Percentiles rank a stretch among this genome's conserved stretches.
These are phyloP conservation scores for Austroboletus niveus DNA, from an alignment of 1,284 basidiomycete genomes.

Conservation along the genomic window DNA sequence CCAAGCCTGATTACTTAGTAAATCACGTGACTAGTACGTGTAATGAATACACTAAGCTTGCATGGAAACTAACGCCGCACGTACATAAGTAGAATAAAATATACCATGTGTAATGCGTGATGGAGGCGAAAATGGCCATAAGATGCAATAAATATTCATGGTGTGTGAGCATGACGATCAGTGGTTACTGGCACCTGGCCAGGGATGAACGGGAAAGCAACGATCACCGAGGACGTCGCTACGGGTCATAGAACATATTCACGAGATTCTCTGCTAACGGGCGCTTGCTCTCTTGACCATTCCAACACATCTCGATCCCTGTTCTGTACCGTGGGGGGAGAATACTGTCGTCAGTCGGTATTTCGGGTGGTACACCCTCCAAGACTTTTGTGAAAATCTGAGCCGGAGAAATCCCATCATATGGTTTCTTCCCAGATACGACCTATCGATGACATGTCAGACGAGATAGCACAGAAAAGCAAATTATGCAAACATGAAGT, in stretches of 20 bases:
- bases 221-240: too few relatives aligned
- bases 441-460: conserved; percentile 20
- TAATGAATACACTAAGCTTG: too few relatives aligned
- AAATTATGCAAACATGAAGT: conserved; percentile 24
- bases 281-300: conserved; percentile 14
- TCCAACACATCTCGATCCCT: conserved; percentile 22
- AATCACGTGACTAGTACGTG: too few relatives aligned
- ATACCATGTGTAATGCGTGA: too few relatives aligned
- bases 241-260: conserved; percentile 5
- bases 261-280: conserved; percentile 16
- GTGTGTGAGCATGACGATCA: too few relatives aligned
- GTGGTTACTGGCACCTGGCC: too few relatives aligned
- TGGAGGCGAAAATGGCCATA: too few relatives aligned
- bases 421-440: conserved; percentile 25
- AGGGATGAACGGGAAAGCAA: too few relatives aligned
- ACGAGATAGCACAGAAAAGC: neutral
- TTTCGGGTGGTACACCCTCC: conserved; percentile 13
- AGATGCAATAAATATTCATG: too few relatives aligned
- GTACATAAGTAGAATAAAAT: too few relatives aligned
- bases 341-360: conserved; percentile 5
- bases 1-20: too few relatives aligned
- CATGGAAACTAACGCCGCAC: too few relatives aligned
- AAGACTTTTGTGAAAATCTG: conserved; percentile 5
- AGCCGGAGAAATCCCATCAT: conserved; percentile 4
- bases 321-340: conserved; percentile 6